phyloP scores from a whole-genome alignment of 331 rosid species.

The Pyracantha coccinea region DNA sequence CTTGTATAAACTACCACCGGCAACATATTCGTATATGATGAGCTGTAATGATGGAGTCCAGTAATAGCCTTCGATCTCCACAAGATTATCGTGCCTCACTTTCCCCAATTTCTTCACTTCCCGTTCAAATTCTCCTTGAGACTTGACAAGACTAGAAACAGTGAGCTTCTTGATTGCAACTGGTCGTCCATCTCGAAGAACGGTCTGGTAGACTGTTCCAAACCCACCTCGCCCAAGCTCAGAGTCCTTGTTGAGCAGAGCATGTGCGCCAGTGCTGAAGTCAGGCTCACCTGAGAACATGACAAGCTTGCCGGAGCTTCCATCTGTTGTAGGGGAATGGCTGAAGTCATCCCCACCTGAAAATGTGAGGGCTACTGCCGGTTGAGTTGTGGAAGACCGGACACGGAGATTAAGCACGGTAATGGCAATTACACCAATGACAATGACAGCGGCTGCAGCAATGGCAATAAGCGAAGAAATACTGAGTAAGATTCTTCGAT shows the following conservation, averaged over 20 bases:
- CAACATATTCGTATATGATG: slow-evolving; percentile 74
- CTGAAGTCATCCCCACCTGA: slow-evolving; percentile 90
- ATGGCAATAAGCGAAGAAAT: slow-evolving; percentile 96
- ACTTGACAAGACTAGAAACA: slow-evolving; percentile 94
- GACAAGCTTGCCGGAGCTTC: slow-evolving; percentile 94
- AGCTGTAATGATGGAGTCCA: slow-evolving; percentile 98
- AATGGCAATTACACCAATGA: slow-evolving; percentile 89
- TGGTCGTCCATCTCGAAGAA: slow-evolving; percentile 82
- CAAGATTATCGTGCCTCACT: slow-evolving; percentile 80
- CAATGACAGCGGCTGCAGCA: slow-evolving; percentile 93
- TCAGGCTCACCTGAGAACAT: slow-evolving; percentile 98
- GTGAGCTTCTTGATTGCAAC: slow-evolving; percentile 99
- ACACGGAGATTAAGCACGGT: slow-evolving; percentile 89
- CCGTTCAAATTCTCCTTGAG: slow-evolving; percentile 90
- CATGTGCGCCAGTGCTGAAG: slow-evolving; percentile 91
- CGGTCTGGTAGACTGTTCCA: slow-evolving; percentile 84
- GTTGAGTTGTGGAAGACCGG: slow-evolving; percentile 47
- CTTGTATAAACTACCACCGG: slow-evolving; percentile 81
- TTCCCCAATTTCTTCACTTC: slow-evolving; percentile 94
- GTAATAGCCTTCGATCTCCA: slow-evolving; percentile 92
- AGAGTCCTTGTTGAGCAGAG: slow-evolving; percentile 92
- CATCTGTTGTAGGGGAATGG: slow-evolving; percentile 82
- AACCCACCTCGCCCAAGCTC: slow-evolving; percentile 99
- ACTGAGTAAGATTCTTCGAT: slow-evolving; percentile 85
- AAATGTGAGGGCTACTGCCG: slow-evolving; percentile 56